Evolutionary conservation across 306 rosid species (phyloP), one percentile per base, ranked within the genome.

Genomic region (Vicia sativa): DNA sequence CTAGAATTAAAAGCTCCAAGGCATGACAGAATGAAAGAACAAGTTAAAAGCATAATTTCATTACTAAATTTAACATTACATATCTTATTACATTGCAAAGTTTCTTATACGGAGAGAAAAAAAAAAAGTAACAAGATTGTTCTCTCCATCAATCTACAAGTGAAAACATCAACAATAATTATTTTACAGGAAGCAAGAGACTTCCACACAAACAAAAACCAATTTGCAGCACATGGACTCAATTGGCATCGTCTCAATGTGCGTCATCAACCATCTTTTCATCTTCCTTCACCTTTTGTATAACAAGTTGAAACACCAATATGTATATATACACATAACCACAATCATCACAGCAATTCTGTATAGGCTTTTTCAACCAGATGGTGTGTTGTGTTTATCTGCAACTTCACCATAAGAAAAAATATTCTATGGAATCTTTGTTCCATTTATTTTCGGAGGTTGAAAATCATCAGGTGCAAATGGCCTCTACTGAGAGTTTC

Each of bases 401-500:
- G 85, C 97, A 93, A 88, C 95, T 90, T 93, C 95, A 84, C 97
- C 38, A 49, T 10, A 68, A 18, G 19, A 67, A n/a, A 75, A 50
- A 70, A 70, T 26, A 60, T 74, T 38, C 21, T 42, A 42, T 13
- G 15, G 59, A 72, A 74, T 63, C 73, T 56, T 74, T 70, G 28
- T 72, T 80, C 25, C 56, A 39, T 70, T 78, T 70, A 62, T 65
- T 80, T 31, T 42, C 68, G 16, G 68, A 64, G 74, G 28, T 66
- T 68, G 72, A 57, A 71, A 72, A 74, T 76, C 54, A 69, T 88
- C 83, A 95, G 84, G 86, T 87, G 89, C 99, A 95, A 46, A 95
- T 71, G 59, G 91, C 96, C 23, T 95, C 96, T 62, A 90, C 97
- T 0, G 97, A 75, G 68, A 93, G 99, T 63, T 87, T 90, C 87